Base-by-base conservation (phyloP, 148 eudicot genomes). In the Cornus suecica region DNA sequence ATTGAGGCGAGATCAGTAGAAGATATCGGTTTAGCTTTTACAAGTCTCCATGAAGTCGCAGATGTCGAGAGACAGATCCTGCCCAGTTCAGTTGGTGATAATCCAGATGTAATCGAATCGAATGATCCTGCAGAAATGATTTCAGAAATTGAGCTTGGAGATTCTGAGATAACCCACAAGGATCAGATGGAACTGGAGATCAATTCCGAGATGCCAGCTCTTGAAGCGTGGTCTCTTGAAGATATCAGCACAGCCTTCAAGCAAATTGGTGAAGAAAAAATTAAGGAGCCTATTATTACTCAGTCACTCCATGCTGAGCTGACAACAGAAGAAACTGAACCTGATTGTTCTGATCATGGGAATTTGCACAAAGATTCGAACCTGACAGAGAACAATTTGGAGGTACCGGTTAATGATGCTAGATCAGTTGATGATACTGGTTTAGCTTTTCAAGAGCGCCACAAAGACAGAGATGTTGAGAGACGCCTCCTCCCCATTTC, bases 191-290 rank as follows among this genome's bases (percentile, higher is more conserved):
- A 16, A 48, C 18, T 11, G 15, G 54, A 48, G 54, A 48, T 48
- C 54, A 48, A 48, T 48, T 48, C 15, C 15, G 54, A 16, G 54
- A 48, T 48, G 20, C 54, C 54, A 48, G 54, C 10, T 34, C 48
- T 74, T 66, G 88, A 84, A 77, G 81, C 86, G 61, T 77, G 66
- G 20, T 80, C 77, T 32, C 10, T 76, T 58, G 80, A 75, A 66
- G 81, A 78, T 74, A 61, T 81, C 14, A 77, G 79, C 73, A 70
- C 29, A 71, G 83, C 69, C 69, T 80, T 79, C 31, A 65, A 27
- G 75, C 72, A 73, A 25, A 69, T 78, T 16, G 77, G 26, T 70
- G 86, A 78, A 31, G 74, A 67, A 66, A 84, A 72, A 61, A 77
- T 71, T 65, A 54, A 80, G 65, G 80, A 74, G 18, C 74, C 74